Base-by-base conservation (phyloP, 371 early-diverging fungal species). In the Syncephalis plumigaleata region DNA sequence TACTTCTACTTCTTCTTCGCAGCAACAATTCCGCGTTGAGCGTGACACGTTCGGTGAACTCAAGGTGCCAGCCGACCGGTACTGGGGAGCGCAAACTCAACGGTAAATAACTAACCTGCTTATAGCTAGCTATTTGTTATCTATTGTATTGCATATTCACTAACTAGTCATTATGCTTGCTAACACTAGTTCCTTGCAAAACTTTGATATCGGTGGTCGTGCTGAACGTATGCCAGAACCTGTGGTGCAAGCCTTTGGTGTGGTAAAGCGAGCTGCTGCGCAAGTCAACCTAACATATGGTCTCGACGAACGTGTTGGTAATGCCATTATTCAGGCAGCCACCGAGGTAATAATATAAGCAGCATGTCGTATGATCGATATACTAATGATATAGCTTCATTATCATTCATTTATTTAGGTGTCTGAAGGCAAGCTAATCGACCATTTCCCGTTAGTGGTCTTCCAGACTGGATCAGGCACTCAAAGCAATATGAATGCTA, bases 401-500 rank as follows among this genome's bases (percentile, higher is more conserved):
- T n/a, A 42, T 22, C 25, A 4, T 18, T 36, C 17, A 45, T 23
- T 44, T 18, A 4, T n/a, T 1, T 54, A 77, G 76, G 90, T 91
- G 27, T 89, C 87, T 48, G 77, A 75, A 21, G 94, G 92, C 38
- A 79, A 77, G 55, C 75, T 87, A 42, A 68, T 73, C 56, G 84
- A 83, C 40, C 89, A 92, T 58, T 95, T 95, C 70, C 95, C 95
- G 36, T 69, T 95, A 45, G 94, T 95, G 21, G 84, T 91, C 27
- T 95, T 84, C 87, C 92, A 93, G 63, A 93, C 94, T 24, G 95
- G 95, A n/a, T 87, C 88, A 18, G 95, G 95, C 45, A 95, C 93
- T n/a, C 93, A 93, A 70, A 77, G 87, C 49, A 90, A 94, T 71
- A 92, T 91, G 93, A 92, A 92, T 60, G 78, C 73, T 46, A 86